Evolutionary conservation across 2,329 filamentous ascomycete genomes (phyloP).

Genomic region (Aspergillus thermomutatus): DNA sequence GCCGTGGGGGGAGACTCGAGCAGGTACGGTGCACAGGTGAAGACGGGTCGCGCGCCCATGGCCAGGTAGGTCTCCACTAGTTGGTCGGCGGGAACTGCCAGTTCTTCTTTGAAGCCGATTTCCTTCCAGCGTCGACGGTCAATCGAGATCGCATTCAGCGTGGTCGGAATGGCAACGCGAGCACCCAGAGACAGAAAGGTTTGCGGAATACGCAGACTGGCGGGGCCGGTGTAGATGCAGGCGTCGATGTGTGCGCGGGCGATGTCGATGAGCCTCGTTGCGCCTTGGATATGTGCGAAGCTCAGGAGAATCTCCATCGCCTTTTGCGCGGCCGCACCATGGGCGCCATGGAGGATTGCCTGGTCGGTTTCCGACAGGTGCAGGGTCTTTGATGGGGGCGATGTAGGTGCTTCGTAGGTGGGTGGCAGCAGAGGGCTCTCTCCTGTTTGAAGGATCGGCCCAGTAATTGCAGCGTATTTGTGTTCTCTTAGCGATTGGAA

Average conservation of each 20-base stretch:
- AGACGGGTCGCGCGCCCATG: constrained; percentile 42
- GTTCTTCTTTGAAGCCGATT: constrained; percentile 30
- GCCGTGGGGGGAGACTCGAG: constrained; percentile 32
- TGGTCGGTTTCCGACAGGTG: constrained; percentile 21
- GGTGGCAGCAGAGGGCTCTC: not conserved
- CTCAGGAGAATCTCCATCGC: constrained; percentile 40
- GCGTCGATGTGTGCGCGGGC: constrained; percentile 44
- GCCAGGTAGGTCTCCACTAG: constrained; percentile 38
- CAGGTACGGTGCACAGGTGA: constrained; percentile 46
- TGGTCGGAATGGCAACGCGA: constrained; percentile 38
- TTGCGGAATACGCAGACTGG: constrained; percentile 36
- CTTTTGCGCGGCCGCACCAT: constrained; percentile 32
- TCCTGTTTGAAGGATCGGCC: not conserved
- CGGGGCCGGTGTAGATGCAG: constrained; percentile 44
- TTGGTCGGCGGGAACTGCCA: constrained; percentile 30
- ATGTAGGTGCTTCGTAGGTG: not conserved
- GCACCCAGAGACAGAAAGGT: constrained; percentile 33
- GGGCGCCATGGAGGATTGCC: constrained; percentile 25
- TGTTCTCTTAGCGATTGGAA: constrained; percentile 11
- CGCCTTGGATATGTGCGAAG: constrained; percentile 36
- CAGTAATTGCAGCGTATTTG: constrained; percentile 4
- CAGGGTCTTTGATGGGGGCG: constrained; percentile 5
- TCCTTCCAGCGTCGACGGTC: constrained; percentile 41
- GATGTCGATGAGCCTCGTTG: constrained; percentile 34
- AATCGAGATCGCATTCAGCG: constrained; percentile 45